These are phyloP conservation scores for Acer negundo DNA, from an alignment of 345 rosid species.

Conservation along the genomic window DNA sequence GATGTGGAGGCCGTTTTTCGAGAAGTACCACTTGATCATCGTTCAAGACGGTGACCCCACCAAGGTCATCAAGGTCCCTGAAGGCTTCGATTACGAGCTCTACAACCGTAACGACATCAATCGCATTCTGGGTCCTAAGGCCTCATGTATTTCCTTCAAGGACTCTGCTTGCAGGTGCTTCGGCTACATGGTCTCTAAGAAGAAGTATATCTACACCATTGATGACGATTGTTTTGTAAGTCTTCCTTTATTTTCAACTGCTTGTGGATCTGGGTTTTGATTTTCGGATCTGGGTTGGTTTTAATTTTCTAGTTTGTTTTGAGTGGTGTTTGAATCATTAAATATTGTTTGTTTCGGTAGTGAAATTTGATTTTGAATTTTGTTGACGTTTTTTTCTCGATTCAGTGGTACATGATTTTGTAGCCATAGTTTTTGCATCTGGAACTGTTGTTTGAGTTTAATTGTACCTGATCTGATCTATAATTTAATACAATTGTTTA, in stretches of 20 bases:
- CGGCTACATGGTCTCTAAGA: slow-evolving; percentile 81
- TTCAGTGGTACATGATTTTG: not conserved
- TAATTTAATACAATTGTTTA: not conserved
- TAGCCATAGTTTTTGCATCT: slow-evolving; percentile 21
- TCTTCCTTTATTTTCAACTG: not conserved
- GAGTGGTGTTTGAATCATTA: too few relatives aligned
- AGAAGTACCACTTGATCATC: slow-evolving; percentile 77
- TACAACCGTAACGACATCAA: slow-evolving; percentile 82
- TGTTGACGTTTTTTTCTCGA: not conserved
- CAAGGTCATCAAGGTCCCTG: slow-evolving; percentile 64
- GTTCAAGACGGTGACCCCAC: slow-evolving; percentile 89
- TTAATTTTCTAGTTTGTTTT: not conserved
- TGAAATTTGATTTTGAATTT: not conserved
- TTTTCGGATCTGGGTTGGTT: not conserved
- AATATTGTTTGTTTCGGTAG: not conserved
- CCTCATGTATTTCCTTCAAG: slow-evolving; percentile 73
- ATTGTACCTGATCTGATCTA: not conserved
- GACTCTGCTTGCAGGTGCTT: slow-evolving; percentile 80
- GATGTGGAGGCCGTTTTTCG: slow-evolving; percentile 81
- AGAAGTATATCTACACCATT: slow-evolving; percentile 84
- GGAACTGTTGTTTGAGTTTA: not conserved
- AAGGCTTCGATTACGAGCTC: slow-evolving; percentile 80
- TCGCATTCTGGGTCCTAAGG: slow-evolving; percentile 76
- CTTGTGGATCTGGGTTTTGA: not conserved
- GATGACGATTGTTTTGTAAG: slow-evolving; percentile 95